phyloP scores from a whole-genome alignment of 192 early-diverging fungal species.

The Chytriomyces hyalinus region DNA sequence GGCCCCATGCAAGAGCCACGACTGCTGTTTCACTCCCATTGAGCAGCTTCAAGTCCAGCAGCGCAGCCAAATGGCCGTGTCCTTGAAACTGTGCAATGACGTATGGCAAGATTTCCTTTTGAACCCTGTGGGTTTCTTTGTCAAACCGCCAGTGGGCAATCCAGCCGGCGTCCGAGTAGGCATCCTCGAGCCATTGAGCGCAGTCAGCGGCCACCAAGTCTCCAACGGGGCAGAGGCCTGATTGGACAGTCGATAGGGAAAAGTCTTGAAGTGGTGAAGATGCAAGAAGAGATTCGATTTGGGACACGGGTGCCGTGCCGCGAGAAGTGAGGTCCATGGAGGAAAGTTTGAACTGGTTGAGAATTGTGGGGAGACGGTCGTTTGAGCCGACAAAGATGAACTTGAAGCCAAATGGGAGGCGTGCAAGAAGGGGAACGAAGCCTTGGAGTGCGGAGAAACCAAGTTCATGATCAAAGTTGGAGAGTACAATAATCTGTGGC shows the following conservation, averaged over 20 bases:
- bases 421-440: not conserved
- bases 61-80: not conserved
- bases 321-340: not conserved
- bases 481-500: not conserved
- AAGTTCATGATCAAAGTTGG: not conserved
- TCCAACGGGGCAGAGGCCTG: not conserved
- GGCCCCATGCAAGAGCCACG: not conserved
- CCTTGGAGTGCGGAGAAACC: not conserved
- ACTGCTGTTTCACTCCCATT: not conserved
- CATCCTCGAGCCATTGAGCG: not conserved
- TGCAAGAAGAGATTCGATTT: not conserved
- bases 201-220: not conserved
- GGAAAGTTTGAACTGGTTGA: not conserved
- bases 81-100: not conserved
- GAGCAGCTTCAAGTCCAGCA: not conserved
- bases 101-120: not conserved
- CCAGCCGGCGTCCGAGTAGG: not conserved
- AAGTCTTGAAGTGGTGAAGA: not conserved
- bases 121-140: not conserved
- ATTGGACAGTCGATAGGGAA: not conserved
- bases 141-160: not conserved
- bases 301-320: not conserved
- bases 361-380: not conserved
- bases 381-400: not conserved
- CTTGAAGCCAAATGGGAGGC: not conserved